A percentile compares a stretch with the other conserved stretches of the same genome.
Conservation (phyloP, 2,329 filamentous ascomycete genomes). For the Fusarium nisikadoi region DNA sequence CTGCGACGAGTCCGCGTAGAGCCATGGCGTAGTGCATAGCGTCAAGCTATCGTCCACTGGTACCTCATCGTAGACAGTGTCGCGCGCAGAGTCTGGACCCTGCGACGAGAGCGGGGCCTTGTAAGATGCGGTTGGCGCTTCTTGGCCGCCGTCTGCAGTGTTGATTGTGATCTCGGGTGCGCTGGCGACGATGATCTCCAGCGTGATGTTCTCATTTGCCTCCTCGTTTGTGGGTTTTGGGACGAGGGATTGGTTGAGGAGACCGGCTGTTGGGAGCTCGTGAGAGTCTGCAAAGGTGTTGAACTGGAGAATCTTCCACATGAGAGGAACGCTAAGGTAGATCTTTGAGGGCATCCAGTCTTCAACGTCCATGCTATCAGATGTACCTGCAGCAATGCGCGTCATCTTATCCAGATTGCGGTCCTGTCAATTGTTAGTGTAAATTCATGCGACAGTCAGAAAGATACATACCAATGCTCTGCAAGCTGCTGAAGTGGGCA, state of each 20-base stretch:
- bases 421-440: constrained; percentile 51
- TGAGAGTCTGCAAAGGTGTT: constrained; percentile 54
- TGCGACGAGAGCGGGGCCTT: constrained; percentile 43
- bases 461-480: constrained; percentile 53
- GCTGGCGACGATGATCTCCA: constrained; percentile 63
- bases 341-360: constrained; percentile 65
- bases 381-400: constrained; percentile 58
- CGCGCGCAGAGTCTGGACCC: constrained; percentile 38
- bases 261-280: constrained; percentile 50
- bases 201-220: constrained; percentile 50
- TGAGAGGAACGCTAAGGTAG: constrained; percentile 62
- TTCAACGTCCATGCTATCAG: constrained; percentile 57
- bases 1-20: constrained; percentile 56
- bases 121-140: constrained; percentile 56
- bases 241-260: constrained; percentile 57
- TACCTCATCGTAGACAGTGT: constrained; percentile 44
- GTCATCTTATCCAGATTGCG: constrained; percentile 60
- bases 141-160: constrained; percentile 62
- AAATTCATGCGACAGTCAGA: rapidly evolving
- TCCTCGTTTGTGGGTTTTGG: constrained; percentile 47
- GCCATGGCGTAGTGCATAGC: constrained; percentile 56
- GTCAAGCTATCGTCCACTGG: constrained; percentile 52
- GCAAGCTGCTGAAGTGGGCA: constrained; percentile 59
- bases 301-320: constrained; percentile 64
- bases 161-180: constrained; percentile 63